phyloP scores from a whole-genome alignment of 257 asterid species.

The Lavandula angustifolia region DNA sequence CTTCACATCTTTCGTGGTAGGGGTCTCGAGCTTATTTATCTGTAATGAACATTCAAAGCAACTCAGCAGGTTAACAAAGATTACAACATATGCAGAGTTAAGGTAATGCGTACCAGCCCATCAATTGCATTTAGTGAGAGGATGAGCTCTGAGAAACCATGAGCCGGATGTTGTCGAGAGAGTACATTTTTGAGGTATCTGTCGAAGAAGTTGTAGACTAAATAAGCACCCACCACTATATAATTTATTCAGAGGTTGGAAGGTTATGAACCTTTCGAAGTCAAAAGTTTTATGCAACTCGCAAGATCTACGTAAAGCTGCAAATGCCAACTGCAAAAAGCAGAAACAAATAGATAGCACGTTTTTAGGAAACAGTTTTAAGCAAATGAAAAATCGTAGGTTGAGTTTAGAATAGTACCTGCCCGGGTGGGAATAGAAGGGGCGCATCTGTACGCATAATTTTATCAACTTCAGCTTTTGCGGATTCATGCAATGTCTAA shows the following conservation, averaged over 20 bases:
- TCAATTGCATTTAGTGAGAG: constrained; percentile 54
- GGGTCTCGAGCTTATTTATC: constrained; percentile 81
- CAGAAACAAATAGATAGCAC: constrained; percentile 17
- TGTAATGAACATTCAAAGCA: constrained; percentile 35
- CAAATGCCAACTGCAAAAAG: constrained; percentile 74
- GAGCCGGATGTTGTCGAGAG: constrained; percentile 65
- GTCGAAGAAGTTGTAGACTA: constrained; percentile 33
- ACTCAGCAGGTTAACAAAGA: constrained; percentile 8
- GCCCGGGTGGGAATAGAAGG: constrained; percentile 90
- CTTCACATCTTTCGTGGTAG: constrained; percentile 78
- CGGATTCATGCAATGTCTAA: constrained; percentile 66
- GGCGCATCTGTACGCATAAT: constrained; percentile 93
- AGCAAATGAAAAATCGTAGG: constrained; percentile 3
- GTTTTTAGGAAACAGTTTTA: not conserved
- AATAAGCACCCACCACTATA: constrained; percentile 18
- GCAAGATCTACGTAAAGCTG: constrained; percentile 71
- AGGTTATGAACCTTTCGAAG: constrained; percentile 65
- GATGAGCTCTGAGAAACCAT: constrained; percentile 52
- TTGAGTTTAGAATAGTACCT: constrained; percentile 46
- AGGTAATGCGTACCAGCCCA: constrained; percentile 48
- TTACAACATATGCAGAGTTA: not conserved
- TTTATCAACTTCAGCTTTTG: constrained; percentile 76
- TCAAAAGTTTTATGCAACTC: constrained; percentile 50
- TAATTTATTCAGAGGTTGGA: constrained; percentile 11
- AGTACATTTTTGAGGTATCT: constrained; percentile 68